Conservation (phyloP, 345 rosid species). For the Arabidopsis arenosa region DNA sequence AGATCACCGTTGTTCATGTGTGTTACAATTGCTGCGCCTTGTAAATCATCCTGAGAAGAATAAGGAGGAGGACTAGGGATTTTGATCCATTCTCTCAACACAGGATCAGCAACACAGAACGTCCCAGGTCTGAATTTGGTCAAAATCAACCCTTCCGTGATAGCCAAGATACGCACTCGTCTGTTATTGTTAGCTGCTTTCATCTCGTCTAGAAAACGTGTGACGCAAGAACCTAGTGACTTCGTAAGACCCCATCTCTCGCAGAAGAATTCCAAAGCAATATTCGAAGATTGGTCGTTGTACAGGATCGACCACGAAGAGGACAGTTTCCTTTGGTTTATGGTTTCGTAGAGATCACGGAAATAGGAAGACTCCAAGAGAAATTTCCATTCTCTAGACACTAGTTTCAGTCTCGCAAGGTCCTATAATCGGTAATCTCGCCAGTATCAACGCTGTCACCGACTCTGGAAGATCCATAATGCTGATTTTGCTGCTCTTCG, state of each 20-base stretch:
- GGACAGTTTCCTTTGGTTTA: background rate
- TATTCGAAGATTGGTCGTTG: background rate
- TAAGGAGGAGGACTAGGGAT: background rate
- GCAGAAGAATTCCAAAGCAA: background rate
- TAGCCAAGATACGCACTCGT: background rate
- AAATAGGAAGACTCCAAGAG: background rate
- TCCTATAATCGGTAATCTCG: background rate
- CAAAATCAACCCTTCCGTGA: background rate
- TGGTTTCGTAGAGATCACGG: background rate
- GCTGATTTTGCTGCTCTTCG: background rate
- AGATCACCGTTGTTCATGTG: constrained; percentile 1
- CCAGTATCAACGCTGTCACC: background rate
- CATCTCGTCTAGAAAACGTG: background rate
- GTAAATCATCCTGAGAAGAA: background rate
- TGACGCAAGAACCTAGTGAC: background rate
- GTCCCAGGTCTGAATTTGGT: background rate
- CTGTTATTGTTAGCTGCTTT: background rate
- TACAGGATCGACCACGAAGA: background rate
- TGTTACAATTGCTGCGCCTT: background rate
- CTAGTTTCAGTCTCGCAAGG: background rate
- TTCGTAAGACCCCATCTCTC: background rate
- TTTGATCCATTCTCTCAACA: background rate
- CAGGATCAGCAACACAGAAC: background rate
- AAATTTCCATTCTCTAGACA: background rate
- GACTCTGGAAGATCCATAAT: background rate